phyloP scores from a whole-genome alignment of 768 basidiomycete genomes.

The Saitozyma sp. region DNA sequence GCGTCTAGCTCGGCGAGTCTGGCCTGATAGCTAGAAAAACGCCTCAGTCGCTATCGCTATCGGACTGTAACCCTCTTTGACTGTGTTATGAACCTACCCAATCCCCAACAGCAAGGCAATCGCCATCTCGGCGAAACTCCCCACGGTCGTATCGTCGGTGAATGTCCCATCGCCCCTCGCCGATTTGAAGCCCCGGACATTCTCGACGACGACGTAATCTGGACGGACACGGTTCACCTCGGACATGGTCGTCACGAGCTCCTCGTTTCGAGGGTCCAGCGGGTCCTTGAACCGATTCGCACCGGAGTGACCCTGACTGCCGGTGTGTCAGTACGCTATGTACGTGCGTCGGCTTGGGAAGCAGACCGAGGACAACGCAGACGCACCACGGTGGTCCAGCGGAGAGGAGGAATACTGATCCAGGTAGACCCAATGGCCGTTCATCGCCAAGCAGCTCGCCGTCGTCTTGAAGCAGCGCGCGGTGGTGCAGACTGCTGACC shows the following conservation, averaged over 20 bases:
- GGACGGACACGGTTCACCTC: constrained; percentile 24
- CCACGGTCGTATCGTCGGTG: constrained; percentile 13
- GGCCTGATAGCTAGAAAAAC: constrained; percentile 23
- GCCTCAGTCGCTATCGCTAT: not conserved
- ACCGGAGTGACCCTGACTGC: constrained; percentile 36
- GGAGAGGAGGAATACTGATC: constrained; percentile 15
- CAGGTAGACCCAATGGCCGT: not conserved
- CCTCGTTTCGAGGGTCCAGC: constrained; percentile 22
- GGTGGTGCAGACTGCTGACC: constrained; percentile 5
- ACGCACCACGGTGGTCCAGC: constrained; percentile 30
- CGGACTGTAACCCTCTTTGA: not conserved
- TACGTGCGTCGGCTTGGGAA: too few species aligned
- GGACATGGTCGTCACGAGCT: constrained; percentile 18
- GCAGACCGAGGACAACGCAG: too few species aligned
- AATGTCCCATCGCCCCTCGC: constrained; percentile 10
- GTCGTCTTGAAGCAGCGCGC: not conserved
- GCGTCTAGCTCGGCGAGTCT: constrained; percentile 23
- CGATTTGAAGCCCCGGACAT: constrained; percentile 27
- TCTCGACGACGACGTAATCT: constrained; percentile 29
- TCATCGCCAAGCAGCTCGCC: not conserved
- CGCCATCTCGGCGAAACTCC: constrained; percentile 16
- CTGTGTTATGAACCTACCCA: constrained; percentile 8
- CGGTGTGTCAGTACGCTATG: too few species aligned
- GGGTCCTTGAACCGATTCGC: constrained; percentile 17
- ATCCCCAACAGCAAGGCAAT: constrained; percentile 16